Conservation (phyloP, 179 eudicot genomes). For the Carnegiea gigantea region DNA sequence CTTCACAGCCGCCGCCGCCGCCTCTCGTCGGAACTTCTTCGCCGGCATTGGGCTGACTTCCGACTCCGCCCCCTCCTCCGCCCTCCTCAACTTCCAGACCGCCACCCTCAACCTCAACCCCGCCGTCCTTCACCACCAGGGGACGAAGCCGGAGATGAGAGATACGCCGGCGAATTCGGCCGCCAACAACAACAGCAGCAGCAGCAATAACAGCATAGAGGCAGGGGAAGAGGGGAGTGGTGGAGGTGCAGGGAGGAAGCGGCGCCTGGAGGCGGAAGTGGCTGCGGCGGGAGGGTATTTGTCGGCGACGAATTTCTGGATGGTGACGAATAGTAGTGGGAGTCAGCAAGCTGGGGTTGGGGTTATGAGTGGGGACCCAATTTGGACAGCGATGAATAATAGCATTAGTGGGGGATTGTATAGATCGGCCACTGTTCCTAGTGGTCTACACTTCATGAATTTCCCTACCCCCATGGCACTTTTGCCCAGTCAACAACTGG, state of each 20-base stretch:
- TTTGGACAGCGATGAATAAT: conserved; percentile 41
- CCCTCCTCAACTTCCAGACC: conserved; percentile 39
- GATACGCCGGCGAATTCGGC: conserved; percentile 6
- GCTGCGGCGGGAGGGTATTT: conserved; percentile 30
- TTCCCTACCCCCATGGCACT: conserved; percentile 51
- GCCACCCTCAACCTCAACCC: conserved; percentile 31
- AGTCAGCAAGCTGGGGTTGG: conserved; percentile 16
- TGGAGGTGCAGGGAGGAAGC: conserved; percentile 24
- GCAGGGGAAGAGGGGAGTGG: conserved; percentile 29
- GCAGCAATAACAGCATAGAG: conserved; percentile 3
- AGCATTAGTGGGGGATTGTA: conserved; percentile 33
- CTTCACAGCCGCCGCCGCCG: conserved; percentile 27
- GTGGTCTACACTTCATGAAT: conserved; percentile 52
- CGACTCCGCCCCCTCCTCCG: conserved; percentile 28
- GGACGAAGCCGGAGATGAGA: conserved; percentile 29
- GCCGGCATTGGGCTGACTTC: conserved; percentile 29
- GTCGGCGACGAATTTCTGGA: conserved; percentile 44
- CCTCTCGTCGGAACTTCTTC: conserved; percentile 36
- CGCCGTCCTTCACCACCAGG: conserved; percentile 19
- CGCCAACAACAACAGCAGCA: conserved; percentile 3
- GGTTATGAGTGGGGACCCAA: conserved; percentile 35
- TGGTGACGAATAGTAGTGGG: conserved; percentile 33
- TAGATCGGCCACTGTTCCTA: conserved; percentile 34
- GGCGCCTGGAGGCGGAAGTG: conserved; percentile 22
- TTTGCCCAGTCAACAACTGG: conserved; percentile 43